A percentile compares a stretch with the other conserved stretches of the same genome.
Evolutionary conservation across 768 basidiomycete species (phyloP).

Genomic region (Suillus subalutaceus): DNA sequence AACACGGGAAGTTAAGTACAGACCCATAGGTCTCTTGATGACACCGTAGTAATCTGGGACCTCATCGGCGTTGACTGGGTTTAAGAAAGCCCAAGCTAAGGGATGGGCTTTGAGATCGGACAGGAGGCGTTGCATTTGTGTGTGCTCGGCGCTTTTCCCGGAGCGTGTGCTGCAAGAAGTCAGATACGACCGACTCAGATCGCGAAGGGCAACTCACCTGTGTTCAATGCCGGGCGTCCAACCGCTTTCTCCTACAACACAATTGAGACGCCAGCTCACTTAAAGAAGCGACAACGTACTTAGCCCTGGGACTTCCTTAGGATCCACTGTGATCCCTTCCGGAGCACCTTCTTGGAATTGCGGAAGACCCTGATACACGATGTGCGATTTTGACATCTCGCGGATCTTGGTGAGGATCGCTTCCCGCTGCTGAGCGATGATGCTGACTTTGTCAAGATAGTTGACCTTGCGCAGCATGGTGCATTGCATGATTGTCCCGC

Average conservation of each 20-base stretch:
- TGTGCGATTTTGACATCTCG: conserved; percentile 81
- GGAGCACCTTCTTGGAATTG: conserved; percentile 67
- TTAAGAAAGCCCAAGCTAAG: conserved; percentile 84
- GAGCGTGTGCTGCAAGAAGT: conserved; percentile 38
- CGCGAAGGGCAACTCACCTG: conserved; percentile 48
- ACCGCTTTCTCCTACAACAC: conserved; percentile 74
- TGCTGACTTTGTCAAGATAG: conserved; percentile 80
- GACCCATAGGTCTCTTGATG: conserved; percentile 92
- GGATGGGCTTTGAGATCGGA: conserved; percentile 78
- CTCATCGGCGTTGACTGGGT: conserved; percentile 78
- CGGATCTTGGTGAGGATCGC: conserved; percentile 89
- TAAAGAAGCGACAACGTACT: conserved; percentile 48
- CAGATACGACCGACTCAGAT: conserved; percentile 13
- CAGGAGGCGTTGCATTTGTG: conserved; percentile 75
- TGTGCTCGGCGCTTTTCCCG: conserved; percentile 58
- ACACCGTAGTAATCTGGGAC: conserved; percentile 91
- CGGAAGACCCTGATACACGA: conserved; percentile 78
- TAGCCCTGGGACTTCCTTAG: conserved; percentile 85
- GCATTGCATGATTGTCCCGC: conserved; percentile 99
- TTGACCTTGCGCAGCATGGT: conserved; percentile 91
- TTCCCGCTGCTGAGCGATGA: conserved; percentile 82
- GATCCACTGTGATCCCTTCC: conserved; percentile 59
- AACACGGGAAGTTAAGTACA: conserved; percentile 27
- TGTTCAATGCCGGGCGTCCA: conserved; percentile 87
- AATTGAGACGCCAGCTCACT: conserved; percentile 7